Evolutionary conservation across 2,329 filamentous ascomycete species (phyloP).

Genomic region (Sporothrix euskadiensis): DNA sequence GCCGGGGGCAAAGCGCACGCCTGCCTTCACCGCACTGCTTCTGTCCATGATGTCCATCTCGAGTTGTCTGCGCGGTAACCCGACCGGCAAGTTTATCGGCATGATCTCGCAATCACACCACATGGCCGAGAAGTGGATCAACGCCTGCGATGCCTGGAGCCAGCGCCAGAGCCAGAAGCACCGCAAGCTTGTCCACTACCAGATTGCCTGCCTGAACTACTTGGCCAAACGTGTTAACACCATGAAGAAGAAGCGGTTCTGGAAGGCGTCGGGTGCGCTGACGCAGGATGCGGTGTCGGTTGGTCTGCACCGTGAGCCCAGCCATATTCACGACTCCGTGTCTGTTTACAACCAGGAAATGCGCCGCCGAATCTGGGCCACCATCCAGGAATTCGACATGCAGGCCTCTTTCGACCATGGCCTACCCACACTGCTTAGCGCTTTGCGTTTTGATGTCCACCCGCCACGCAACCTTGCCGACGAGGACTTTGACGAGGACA

Average conservation of each 20-base stretch:
- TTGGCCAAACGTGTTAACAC: slow-evolving; percentile 63
- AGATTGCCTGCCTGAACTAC: slow-evolving; percentile 60
- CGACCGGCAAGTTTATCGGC: slow-evolving; percentile 56
- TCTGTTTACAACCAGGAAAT: slow-evolving; percentile 63
- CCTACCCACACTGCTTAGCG: slow-evolving; percentile 58
- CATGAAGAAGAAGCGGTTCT: slow-evolving; percentile 64
- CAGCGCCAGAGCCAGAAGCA: slow-evolving; percentile 61
- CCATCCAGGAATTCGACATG: slow-evolving; percentile 62
- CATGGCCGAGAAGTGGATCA: slow-evolving; percentile 58
- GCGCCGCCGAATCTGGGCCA: slow-evolving; percentile 61
- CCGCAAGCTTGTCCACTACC: slow-evolving; percentile 60
- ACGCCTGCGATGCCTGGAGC: slow-evolving; percentile 57
- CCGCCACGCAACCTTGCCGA: slow-evolving; percentile 58
- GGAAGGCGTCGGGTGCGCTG: slow-evolving; percentile 58
- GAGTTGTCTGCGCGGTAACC: slow-evolving; percentile 56
- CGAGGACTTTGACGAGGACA: slow-evolving; percentile 55
- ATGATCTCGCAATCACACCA: slow-evolving; percentile 59
- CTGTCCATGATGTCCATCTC: slow-evolving; percentile 63
- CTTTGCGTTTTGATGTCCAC: slow-evolving; percentile 57
- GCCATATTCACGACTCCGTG: slow-evolving; percentile 55
- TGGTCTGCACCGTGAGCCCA: slow-evolving; percentile 60
- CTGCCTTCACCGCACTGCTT: slow-evolving; percentile 58
- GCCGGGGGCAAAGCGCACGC: slow-evolving; percentile 47
- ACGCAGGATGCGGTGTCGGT: slow-evolving; percentile 60
- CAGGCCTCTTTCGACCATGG: slow-evolving; percentile 63